These are phyloP conservation scores for Fusarium avenaceum DNA, from an alignment of 2,329 filamentous ascomycete species.

Conservation along the genomic window DNA sequence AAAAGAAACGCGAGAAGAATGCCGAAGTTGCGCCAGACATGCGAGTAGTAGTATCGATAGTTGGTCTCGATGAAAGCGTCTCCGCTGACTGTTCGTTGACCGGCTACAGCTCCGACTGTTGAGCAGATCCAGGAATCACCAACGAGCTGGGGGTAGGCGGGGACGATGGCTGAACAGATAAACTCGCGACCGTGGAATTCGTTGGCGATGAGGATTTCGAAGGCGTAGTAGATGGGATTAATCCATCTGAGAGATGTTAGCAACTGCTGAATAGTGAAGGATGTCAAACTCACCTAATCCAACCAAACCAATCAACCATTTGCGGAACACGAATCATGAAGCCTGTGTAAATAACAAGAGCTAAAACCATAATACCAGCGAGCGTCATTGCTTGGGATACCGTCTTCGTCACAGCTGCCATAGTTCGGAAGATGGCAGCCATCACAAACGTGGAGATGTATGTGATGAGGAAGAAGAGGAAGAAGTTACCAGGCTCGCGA, in stretches of 20 bases:
- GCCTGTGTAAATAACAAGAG: constrained; percentile 57
- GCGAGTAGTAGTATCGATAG: constrained; percentile 68
- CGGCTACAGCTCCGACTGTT: constrained; percentile 67
- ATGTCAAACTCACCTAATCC: constrained; percentile 57
- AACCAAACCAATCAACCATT: constrained; percentile 79
- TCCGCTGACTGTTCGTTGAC: constrained; percentile 68
- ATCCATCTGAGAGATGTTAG: constrained; percentile 72
- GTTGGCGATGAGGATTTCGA: constrained; percentile 79
- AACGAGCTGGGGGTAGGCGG: constrained; percentile 59
- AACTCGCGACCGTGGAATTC: constrained; percentile 74
- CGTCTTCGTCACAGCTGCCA: constrained; percentile 78
- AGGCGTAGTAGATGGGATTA: constrained; percentile 80
- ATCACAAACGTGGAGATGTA: constrained; percentile 78
- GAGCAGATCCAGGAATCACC: constrained; percentile 67
- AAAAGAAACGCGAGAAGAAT: constrained; percentile 75
- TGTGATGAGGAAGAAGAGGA: constrained; percentile 80
- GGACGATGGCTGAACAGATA: constrained; percentile 66
- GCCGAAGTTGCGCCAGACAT: constrained; percentile 78
- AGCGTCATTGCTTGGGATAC: constrained; percentile 69
- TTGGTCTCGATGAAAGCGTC: constrained; percentile 70
- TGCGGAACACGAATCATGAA: constrained; percentile 47
- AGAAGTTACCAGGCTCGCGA: constrained; percentile 76
- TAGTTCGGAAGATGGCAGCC: constrained; percentile 81
- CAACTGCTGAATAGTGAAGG: fast-evolving
- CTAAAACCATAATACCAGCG: constrained; percentile 68